Conservation (phyloP, 2,329 filamentous ascomycete genomes). For the Neonectria sp. region DNA sequence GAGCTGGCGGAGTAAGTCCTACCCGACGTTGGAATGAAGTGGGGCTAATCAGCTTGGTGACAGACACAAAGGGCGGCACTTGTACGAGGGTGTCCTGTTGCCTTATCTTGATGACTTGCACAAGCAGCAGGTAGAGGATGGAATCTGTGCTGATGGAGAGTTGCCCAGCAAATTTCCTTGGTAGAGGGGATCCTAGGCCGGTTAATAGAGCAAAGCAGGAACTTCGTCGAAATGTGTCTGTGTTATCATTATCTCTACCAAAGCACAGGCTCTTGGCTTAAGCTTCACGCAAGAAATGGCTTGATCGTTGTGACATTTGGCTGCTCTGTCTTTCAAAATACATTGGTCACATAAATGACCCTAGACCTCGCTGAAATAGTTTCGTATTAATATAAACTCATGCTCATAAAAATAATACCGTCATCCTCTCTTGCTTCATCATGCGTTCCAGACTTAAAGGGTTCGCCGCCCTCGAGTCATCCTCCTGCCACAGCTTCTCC, state of each 20-base stretch:
- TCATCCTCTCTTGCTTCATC: slow-evolving; percentile 13
- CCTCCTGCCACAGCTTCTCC: slow-evolving; percentile 12
- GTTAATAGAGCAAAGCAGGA: neutral
- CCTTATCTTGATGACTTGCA: slow-evolving; percentile 16
- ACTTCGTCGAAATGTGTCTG: too few relatives aligned
- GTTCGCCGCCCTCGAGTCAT: neutral
- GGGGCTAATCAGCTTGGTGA: neutral
- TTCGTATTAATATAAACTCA: too few relatives aligned
- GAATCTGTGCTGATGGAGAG: slow-evolving; percentile 11
- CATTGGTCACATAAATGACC: too few relatives aligned
- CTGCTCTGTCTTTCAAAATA: too few relatives aligned
- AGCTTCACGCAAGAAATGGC: too few relatives aligned
- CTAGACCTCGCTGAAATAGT: too few relatives aligned
- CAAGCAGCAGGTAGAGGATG: slow-evolving; percentile 7
- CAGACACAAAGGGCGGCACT: slow-evolving; percentile 16
- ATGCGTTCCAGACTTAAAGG: slow-evolving; percentile 5
- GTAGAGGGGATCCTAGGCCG: neutral
- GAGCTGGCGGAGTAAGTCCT: slow-evolving; percentile 10
- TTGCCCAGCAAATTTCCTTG: slow-evolving; percentile 15
- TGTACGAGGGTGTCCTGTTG: slow-evolving; percentile 12
- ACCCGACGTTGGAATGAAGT: neutral
- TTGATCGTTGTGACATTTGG: too few relatives aligned
- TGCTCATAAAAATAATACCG: slow-evolving; percentile 6
- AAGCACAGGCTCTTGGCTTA: too few relatives aligned
- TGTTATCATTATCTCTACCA: too few relatives aligned